phyloP scores from a whole-genome alignment of 2,329 filamentous ascomycete genomes.

The Neophaeococcomyces aloes region DNA sequence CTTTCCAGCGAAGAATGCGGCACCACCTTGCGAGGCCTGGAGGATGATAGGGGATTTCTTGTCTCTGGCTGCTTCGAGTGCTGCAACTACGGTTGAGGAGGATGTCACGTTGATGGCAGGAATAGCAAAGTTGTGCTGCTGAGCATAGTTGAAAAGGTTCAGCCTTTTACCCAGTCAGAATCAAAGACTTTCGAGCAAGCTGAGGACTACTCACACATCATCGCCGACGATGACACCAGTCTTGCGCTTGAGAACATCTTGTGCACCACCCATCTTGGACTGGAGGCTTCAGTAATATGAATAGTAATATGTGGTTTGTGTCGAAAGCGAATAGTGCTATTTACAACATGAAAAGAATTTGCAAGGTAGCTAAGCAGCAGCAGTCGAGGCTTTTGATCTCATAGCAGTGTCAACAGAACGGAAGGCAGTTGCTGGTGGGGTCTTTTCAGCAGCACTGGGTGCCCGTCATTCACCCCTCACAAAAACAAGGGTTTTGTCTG shows the following conservation, averaged over 20 bases:
- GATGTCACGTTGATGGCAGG: conserved; percentile 91
- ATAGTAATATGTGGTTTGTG: background rate
- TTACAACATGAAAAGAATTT: too few species aligned
- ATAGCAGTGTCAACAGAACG: too few species aligned
- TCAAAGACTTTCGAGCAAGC: conserved; percentile 1
- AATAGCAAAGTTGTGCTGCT: conserved; percentile 79
- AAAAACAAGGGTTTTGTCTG: too few species aligned
- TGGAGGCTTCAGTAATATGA: background rate
- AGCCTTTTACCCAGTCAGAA: conserved; percentile 5
- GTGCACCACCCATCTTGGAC: conserved; percentile 27
- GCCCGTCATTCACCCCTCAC: too few species aligned
- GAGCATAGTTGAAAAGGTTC: conserved; percentile 76
- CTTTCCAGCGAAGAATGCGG: conserved; percentile 87
- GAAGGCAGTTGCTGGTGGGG: too few species aligned
- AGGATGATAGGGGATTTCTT: conserved; percentile 84
- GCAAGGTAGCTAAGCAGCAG: too few species aligned
- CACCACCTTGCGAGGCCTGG: conserved; percentile 86
- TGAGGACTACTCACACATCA: conserved; percentile 40
- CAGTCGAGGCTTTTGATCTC: too few species aligned
- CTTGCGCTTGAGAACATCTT: conserved; percentile 52
- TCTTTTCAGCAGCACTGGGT: too few species aligned
- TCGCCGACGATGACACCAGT: conserved; percentile 57
- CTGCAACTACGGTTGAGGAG: conserved; percentile 72
- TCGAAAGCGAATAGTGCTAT: background rate
- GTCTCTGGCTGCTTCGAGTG: conserved; percentile 91